Base-by-base conservation (phyloP, 257 asterid genomes). In the Paulownia fortunei region DNA sequence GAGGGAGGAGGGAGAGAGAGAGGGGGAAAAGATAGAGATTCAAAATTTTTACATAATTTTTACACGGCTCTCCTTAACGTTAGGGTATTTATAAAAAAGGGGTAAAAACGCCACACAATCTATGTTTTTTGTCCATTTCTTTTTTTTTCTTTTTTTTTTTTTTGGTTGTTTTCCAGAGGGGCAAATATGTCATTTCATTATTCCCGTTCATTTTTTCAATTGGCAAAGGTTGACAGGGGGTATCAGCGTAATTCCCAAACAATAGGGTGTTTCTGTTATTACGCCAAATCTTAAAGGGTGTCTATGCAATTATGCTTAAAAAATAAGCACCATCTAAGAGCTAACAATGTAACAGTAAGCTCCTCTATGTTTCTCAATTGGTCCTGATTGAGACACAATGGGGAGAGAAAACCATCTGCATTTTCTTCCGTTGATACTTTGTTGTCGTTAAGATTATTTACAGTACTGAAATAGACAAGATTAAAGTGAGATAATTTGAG, bases 401-500 rank as follows among this genome's bases (percentile, higher is more conserved):
- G 62, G 51, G 4, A 16, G 58, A 30, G 11, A 5, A 12, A 44
- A 30, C 8, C 27, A 61, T 74, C 4, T 56, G 23, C 44, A 32
- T 63, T 2, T 7, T 39, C 55, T 54, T 75, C n/a, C 16, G 26
- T 16, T 27, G 39, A 8, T 13, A 51, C 7, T 44, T n/a, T n/a
- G n/a, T n/a, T n/a, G n/a, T n/a, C n/a, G n/a, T n/a, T n/a, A n/a
- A n/a, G 49, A 61, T 41, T 54, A 36, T 15, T 39, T 54, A 21
- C 32, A 41, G 71, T 46, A 39, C 12, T 26, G 69, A 56, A 13
- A 15, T 27, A 41, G 19, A 55, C 66, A 39, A 72, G 15, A 59
- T 60, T 34, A 60, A 77, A 61, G 65, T 56, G 41, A 30, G 27
- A 49, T 21, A 6, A 32, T 21, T 54, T 6, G 24, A 78, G 66